A percentile compares a stretch with the other conserved stretches of the same genome.
These are phyloP conservation scores for Calonectria honghensis DNA, from an alignment of 2,329 filamentous ascomycete genomes.

Conservation along the genomic window DNA sequence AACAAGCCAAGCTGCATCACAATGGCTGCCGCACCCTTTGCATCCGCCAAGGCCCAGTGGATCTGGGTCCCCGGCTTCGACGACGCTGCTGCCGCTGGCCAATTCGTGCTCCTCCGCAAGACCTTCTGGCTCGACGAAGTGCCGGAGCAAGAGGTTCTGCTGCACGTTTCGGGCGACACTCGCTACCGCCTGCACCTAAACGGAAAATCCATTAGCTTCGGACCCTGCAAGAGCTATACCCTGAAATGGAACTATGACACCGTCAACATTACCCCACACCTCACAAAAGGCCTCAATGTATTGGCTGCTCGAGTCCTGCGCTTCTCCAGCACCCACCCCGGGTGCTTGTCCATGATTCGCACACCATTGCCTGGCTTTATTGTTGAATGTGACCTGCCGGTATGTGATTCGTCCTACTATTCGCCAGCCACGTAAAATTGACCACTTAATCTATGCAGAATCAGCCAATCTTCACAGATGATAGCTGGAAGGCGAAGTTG, in stretches of 20 bases:
- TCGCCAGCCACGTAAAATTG: neutral
- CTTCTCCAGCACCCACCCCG: constrained; percentile 33
- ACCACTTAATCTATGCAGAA: neutral
- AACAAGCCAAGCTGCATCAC: constrained; percentile 2
- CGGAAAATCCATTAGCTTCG: constrained; percentile 32
- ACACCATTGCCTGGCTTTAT: constrained; percentile 28
- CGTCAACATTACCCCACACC: constrained; percentile 32
- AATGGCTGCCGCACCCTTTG: constrained; percentile 27
- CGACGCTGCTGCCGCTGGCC: constrained; percentile 21
- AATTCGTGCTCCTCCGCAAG: constrained; percentile 35
- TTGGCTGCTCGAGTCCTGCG: constrained; percentile 31
- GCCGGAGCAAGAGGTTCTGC: neutral
- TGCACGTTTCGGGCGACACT: constrained; percentile 37
- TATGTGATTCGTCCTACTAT: neutral
- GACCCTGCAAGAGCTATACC: constrained; percentile 36
- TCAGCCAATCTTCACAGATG: constrained; percentile 6
- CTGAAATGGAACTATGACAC: constrained; percentile 37
- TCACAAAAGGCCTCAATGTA: constrained; percentile 31
- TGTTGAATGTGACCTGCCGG: constrained; percentile 22
- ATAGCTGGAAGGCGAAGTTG: constrained; percentile 30
- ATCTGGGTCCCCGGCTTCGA: constrained; percentile 36
- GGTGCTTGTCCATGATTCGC: constrained; percentile 35
- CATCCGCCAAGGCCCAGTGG: constrained; percentile 28
- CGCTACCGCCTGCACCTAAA: constrained; percentile 38
- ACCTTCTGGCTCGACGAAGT: constrained; percentile 23